Evolutionary conservation across 768 basidiomycete species (phyloP), one percentile per base, ranked within the genome.

Genomic region (Tricholoma flavovirens): DNA sequence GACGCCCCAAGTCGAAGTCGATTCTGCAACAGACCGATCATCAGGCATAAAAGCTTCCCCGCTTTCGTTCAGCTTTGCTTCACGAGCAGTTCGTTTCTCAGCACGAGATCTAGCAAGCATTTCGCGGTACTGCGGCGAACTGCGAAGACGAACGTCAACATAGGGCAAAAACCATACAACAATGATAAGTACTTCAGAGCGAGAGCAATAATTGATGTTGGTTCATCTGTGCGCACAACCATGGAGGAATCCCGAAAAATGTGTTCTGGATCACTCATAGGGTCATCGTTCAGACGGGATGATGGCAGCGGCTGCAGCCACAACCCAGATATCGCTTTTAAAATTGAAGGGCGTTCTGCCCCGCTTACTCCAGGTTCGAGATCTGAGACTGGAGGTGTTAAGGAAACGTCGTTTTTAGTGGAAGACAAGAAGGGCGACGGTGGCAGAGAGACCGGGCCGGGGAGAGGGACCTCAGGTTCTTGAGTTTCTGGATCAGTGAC

Each of bases 161-260:
- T 46, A 55, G n/a, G 17, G 29, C 11, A 53, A 43, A 36, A 29
- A 14, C 49, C 9, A 29, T 48, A 30, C n/a, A 43, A 17, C 17
- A 71, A 83, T 17, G 42, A 17, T 19, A 71, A 83, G 64, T 64
- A 93, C 92, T 88, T 91, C 49, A 99, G 73, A 5, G 93, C 92
- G 55, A 98, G 84, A 6, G 97, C 95, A 60, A 98, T 94, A 65
- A 98, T 97, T 15, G 96, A 98, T 0, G 95, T 97, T 2, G 96
- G 97, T 66, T 99, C 97, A 68, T 98, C 94, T 17, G 93, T 93
- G 17, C 96, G 82, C 17, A 99, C 88, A 51, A 98, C 86, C 83
- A 98, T 95, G 2, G 88, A 86, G 14, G 92, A 93, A 65, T 96
- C 95, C 35, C 91, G 81, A 73, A 97, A 98, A 49, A 98, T 87